These are phyloP conservation scores for Pichia kluyveri DNA, from an alignment of 805 yeast species.

Conservation along the genomic window DNA sequence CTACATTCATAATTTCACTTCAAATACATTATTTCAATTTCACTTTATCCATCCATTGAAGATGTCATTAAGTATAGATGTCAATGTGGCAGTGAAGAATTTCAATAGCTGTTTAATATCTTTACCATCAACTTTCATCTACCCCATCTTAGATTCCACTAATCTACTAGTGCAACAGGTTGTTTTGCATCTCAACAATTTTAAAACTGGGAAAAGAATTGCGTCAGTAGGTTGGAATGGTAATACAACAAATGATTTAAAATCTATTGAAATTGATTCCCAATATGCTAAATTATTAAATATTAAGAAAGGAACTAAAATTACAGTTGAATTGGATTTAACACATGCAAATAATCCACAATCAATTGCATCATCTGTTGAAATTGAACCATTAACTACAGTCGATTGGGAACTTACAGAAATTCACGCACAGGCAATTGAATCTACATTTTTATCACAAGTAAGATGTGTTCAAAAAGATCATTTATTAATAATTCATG, in stretches of 20 bases:
- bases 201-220: conserved; percentile 10
- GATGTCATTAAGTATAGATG: conserved; percentile 11
- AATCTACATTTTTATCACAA: conserved; percentile 66
- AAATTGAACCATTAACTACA: conserved; percentile 66
- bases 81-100: conserved; percentile 16
- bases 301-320: conserved; percentile 32
- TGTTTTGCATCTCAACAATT: conserved; percentile 23
- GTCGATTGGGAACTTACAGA: conserved; percentile 92
- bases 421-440: conserved; percentile 67
- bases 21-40: too few species aligned
- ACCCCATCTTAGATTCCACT: conserved; percentile 28
- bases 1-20: too few species aligned
- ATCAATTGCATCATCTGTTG: conserved; percentile 44
- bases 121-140: conserved; percentile 28
- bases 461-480: conserved; percentile 60
- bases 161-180: conserved; percentile 32
- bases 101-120: conserved; percentile 27
- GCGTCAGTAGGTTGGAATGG: conserved; percentile 26
- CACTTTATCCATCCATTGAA: too few species aligned
- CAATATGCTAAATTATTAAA: conserved; percentile 46
- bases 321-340: conserved; percentile 38
- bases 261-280: conserved; percentile 55
- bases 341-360: conserved; percentile 18
- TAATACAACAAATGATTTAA: conserved; percentile 14
- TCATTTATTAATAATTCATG: conserved; percentile 60